These are phyloP conservation scores for Hygrocybe coccinea DNA, from an alignment of 768 basidiomycete species.

Conservation along the genomic window DNA sequence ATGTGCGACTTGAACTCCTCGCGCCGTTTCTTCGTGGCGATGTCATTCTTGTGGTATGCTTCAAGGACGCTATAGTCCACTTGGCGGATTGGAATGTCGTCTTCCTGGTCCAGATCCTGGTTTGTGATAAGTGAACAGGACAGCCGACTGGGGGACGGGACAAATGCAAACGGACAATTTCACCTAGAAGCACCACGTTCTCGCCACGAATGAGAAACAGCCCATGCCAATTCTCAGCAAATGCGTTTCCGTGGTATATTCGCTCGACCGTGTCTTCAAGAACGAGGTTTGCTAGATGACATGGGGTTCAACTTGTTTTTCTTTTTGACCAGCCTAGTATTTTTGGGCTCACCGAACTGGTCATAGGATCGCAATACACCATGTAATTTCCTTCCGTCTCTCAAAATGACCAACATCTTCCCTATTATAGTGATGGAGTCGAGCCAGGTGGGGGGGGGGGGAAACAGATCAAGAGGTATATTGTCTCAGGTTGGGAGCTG, in stretches of 20 bases:
- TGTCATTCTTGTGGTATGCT: conserved; percentile 67
- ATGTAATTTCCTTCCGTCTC: conserved; percentile 94
- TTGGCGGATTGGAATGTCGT: conserved; percentile 74
- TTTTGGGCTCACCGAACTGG: conserved; percentile 77
- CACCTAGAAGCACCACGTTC: conserved; percentile 94
- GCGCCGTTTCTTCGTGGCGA: conserved; percentile 68
- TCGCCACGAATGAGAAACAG: conserved; percentile 95
- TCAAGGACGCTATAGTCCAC: conserved; percentile 69
- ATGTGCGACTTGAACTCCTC: conserved; percentile 82
- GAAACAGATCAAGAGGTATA: too few relatives aligned
- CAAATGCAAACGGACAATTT: conserved; percentile 86
- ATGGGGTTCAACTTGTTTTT: too few relatives aligned
- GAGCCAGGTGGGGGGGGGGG: conserved; percentile 48
- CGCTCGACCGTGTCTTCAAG: conserved; percentile 94
- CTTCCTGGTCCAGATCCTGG: conserved; percentile 90
- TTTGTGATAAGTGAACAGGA: conserved; percentile 2
- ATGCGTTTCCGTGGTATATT: conserved; percentile 84
- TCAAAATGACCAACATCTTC: conserved; percentile 95
- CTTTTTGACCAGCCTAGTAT: background rate
- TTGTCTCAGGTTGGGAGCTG: conserved; percentile 29
- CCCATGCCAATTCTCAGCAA: conserved; percentile 83
- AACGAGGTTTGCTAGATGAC: conserved; percentile 81
- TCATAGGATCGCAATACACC: conserved; percentile 97
- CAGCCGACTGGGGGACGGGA: background rate
- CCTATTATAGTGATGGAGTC: conserved; percentile 54